Evolutionary conservation across 306 rosid species (phyloP).

Genomic region (Crotalaria pallida): DNA sequence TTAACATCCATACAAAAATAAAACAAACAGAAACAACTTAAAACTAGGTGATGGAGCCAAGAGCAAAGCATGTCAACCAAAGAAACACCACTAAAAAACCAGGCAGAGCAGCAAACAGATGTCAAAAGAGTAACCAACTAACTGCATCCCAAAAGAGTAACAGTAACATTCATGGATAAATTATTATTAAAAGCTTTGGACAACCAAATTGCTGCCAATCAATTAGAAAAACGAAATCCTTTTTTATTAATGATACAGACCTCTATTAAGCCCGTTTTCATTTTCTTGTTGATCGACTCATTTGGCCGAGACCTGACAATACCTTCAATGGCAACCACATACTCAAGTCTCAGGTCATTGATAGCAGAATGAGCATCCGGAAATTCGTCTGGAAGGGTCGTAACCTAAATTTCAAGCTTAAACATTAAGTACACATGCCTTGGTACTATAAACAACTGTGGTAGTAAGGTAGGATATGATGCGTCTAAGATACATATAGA

Average conservation of each 20-base stretch:
- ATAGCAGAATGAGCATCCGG: conserved; percentile 68
- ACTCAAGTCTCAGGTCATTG: conserved; percentile 73
- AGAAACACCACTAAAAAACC: too few relatives aligned
- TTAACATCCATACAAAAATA: too few relatives aligned
- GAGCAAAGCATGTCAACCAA: too few relatives aligned
- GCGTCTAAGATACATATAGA: too few relatives aligned
- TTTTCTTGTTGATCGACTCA: conserved; percentile 69
- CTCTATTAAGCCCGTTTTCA: conserved; percentile 87
- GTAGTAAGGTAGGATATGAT: neutral
- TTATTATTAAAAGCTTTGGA: neutral
- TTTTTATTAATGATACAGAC: conserved; percentile 23
- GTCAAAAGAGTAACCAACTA: too few relatives aligned
- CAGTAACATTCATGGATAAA: neutral
- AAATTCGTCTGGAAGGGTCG: conserved; percentile 91
- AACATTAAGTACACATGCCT: conserved; percentile 7
- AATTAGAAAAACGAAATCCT: neutral
- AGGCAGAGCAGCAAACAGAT: too few relatives aligned
- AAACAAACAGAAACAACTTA: too few relatives aligned
- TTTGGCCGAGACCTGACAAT: conserved; percentile 68
- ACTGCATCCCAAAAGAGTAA: neutral
- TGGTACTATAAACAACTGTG: neutral
- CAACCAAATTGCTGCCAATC: neutral
- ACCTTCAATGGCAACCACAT: conserved; percentile 89
- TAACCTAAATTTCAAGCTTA: conserved; percentile 41
- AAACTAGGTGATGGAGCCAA: too few relatives aligned